Evolutionary conservation across 345 rosid species (phyloP), one percentile per base, ranked within the genome.

Genomic region (Balakata baccata): DNA sequence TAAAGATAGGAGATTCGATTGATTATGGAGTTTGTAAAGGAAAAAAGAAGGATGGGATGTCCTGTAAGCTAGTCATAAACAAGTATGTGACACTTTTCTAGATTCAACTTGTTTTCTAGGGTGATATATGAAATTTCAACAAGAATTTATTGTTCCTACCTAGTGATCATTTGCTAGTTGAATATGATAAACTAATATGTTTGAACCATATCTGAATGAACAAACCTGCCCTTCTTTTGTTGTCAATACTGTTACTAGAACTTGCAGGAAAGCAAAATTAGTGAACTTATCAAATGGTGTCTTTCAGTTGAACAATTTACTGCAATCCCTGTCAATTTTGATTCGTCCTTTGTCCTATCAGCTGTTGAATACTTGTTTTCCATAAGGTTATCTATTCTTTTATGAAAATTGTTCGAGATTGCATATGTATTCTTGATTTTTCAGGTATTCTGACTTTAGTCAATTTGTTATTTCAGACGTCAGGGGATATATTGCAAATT

Each of bases 1-100:
- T 92, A 9, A 95, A 89, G 75, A 87, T 95, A 50, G 97, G 99
- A 62, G 80, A 86, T 52, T 92, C 97, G 0, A 88, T 78, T 73
- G 99, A 92, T 80, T 89, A 89, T 85, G 97, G 97, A 75, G 91
- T 88, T 85, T 92, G 98, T 86, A 80, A 87, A 75, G 90, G 92
- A 3, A 87, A 87, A 81, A 87, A 87, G 78, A 92, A 80, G 75
- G 98, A 87, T 80, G 98, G 99, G 58, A 79, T 83, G 74, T 71
- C 85, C 75, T 95, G 99, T 82, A 84, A 89, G 49, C 57, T 76
- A 45, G 85, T 86, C 74, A 83, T 95, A 74, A 92, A 92, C 84
- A 89, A 87, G 98, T 92, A 85, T 17, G 89, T 70, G 78, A 41
- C 56, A 59, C 16, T 64, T 45, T 75, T 29, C 45, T 65, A 37